Percentiles rank a stretch among this genome's conserved stretches.
phyloP scores from a whole-genome alignment of 2,329 filamentous ascomycete species.

The Microcyclospora pomicola region DNA sequence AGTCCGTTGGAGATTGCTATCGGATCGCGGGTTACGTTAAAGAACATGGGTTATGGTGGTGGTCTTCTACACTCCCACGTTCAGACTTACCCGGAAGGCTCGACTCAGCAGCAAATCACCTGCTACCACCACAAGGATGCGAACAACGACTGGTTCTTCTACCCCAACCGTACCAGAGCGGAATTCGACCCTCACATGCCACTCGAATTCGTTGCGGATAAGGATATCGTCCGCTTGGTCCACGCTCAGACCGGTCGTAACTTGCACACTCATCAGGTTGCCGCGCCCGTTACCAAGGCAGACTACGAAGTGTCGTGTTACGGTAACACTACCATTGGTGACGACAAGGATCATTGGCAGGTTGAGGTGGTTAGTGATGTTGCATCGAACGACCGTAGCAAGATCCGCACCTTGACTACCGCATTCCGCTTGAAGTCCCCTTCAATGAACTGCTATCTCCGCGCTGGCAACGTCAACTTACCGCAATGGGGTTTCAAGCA shows the following conservation, averaged over 20 bases:
- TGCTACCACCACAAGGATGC: constrained; percentile 99
- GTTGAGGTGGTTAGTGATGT: constrained; percentile 86
- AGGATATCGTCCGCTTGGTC: constrained; percentile 68
- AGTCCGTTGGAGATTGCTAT: constrained; percentile 84
- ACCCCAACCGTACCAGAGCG: constrained; percentile 69
- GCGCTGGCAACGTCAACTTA: constrained; percentile 88
- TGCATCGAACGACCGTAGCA: constrained; percentile 70
- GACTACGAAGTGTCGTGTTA: constrained; percentile 93
- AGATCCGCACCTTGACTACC: constrained; percentile 80
- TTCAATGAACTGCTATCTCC: constrained; percentile 77
- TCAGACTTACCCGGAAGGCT: constrained; percentile 90
- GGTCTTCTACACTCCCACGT: constrained; percentile 92
- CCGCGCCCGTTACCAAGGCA: constrained; percentile 76
- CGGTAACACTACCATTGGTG: constrained; percentile 86
- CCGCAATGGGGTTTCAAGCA: constrained; percentile 99
- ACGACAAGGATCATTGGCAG: constrained; percentile 96
- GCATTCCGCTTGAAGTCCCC: constrained; percentile 78
- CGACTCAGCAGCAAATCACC: constrained; percentile 87
- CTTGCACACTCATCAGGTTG: constrained; percentile 82
- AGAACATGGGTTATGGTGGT: constrained; percentile 99
- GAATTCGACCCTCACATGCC: constrained; percentile 59
- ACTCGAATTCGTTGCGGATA: constrained; percentile 61
- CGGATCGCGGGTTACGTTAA: constrained; percentile 81
- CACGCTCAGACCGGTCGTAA: constrained; percentile 95
- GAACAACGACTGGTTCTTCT: constrained; percentile 99